Conservation (phyloP, 1,284 basidiomycete genomes). For the Cerioporus squamosus region DNA sequence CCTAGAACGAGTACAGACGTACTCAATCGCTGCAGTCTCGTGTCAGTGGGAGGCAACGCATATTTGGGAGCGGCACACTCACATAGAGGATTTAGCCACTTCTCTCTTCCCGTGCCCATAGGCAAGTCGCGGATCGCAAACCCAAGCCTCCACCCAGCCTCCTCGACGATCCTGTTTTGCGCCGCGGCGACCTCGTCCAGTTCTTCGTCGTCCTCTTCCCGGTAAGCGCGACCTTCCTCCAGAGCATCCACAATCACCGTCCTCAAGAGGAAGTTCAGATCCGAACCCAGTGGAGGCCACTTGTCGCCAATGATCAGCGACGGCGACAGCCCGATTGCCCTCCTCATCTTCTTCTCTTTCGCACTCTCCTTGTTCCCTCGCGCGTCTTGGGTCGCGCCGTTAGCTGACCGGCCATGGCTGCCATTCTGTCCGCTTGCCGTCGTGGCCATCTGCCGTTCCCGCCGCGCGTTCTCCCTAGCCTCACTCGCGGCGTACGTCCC, state of each 20-base stretch:
- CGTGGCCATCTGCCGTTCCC: neutral
- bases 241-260: conserved; percentile 82
- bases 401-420: conserved; percentile 3
- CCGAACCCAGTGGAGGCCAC: conserved; percentile 87
- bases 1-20: conserved; percentile 29
- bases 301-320: conserved; percentile 69
- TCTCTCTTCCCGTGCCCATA: conserved; percentile 62
- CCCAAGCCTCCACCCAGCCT: conserved; percentile 78
- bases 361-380: neutral
- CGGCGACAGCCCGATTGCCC: conserved; percentile 77
- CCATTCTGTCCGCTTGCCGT: conserved; percentile 4
- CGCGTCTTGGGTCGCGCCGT: neutral
- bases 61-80: conserved; percentile 32
- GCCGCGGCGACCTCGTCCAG: conserved; percentile 27
- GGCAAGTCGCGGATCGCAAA: conserved; percentile 81
- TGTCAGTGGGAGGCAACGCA: too few relatives aligned
- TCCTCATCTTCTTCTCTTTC: conserved; percentile 34
- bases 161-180: conserved; percentile 48
- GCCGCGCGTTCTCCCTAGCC: conserved; percentile 2
- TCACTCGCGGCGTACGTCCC: conserved; percentile 17
- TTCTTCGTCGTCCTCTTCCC: conserved; percentile 20
- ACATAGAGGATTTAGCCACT: conserved; percentile 82
- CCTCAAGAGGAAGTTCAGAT: conserved; percentile 80
- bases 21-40: conserved; percentile 60
- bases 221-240: conserved; percentile 35